A percentile compares a stretch with the other conserved stretches of the same genome.
phyloP scores from a whole-genome alignment of 306 rosid genomes.

The Gastrolobium villosum region DNA sequence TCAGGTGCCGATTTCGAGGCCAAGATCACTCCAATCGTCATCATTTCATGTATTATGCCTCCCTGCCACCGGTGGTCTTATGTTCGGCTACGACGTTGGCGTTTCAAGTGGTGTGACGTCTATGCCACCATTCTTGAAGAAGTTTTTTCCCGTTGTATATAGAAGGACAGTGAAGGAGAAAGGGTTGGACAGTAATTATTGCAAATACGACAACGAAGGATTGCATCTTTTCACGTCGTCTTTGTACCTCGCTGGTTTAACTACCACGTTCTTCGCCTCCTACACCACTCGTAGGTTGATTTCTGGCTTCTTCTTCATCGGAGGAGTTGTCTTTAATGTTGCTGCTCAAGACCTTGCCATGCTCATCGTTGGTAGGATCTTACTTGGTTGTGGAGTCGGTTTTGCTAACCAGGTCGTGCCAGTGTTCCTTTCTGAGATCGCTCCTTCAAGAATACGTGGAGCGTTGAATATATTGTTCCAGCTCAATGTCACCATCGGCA shows the following conservation, averaged over 20 bases:
- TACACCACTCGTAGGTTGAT: slow-evolving; percentile 71
- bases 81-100: slow-evolving; percentile 86
- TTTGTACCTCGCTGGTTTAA: slow-evolving; percentile 74
- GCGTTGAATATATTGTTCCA: no score
- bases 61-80: slow-evolving; percentile 94
- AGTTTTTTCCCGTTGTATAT: slow-evolving; percentile 73
- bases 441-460: no score
- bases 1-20: slow-evolving; percentile 68
- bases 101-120: slow-evolving; percentile 86
- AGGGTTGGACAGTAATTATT: slow-evolving; percentile 59
- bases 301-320: slow-evolving; percentile 82
- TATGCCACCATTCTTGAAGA: slow-evolving; percentile 66
- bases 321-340: no score
- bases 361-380: no score
- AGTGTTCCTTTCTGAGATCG: no score
- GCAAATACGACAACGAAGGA: slow-evolving; percentile 73
- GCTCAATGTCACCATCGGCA: no score
- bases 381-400: no score
- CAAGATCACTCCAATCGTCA: slow-evolving; percentile 79
- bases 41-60: slow-evolving; percentile 75
- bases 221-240: slow-evolving; percentile 83
- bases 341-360: no score
- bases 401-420: no score
- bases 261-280: slow-evolving; percentile 72
- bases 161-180: slow-evolving; percentile 48